A percentile compares a stretch with the other conserved stretches of the same genome.
Evolutionary conservation across 2,329 filamentous ascomycete species (phyloP).

Genomic region (Didymella sp.): DNA sequence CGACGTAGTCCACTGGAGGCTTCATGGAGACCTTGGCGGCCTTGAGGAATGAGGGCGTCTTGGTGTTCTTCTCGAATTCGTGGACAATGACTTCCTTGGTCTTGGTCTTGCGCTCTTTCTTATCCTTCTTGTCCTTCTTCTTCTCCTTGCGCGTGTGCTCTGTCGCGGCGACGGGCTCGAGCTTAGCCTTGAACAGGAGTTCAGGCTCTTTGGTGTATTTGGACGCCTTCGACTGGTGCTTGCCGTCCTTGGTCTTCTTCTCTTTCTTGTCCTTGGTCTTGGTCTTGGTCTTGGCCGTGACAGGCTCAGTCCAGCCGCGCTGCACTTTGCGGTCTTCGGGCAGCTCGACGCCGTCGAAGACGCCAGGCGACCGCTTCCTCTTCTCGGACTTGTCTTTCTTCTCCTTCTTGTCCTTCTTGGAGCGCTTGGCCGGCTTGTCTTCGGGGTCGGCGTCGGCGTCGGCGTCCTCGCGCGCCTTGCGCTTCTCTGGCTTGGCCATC

Average conservation of each 20-base stretch:
- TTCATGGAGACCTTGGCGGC: constrained; percentile 56
- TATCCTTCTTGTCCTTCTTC: constrained; percentile 60
- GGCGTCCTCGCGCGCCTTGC: constrained; percentile 48
- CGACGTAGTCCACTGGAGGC: constrained; percentile 71
- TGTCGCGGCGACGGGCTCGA: constrained; percentile 60
- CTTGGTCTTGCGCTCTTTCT: constrained; percentile 63
- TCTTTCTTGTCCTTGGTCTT: constrained; percentile 60
- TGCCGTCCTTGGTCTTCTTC: constrained; percentile 62
- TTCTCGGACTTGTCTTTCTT: constrained; percentile 15
- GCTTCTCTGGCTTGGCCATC: constrained; percentile 73
- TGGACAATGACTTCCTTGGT: constrained; percentile 72
- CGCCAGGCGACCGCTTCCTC: constrained; percentile 58
- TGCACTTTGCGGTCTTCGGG: constrained; percentile 79
- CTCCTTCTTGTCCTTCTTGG: constrained; percentile 56
- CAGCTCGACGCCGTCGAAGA: constrained; percentile 74
- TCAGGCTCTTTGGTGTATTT: constrained; percentile 83
- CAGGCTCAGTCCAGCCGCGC: constrained; percentile 83
- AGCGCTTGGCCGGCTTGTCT: constrained; percentile 57
- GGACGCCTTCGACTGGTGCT: constrained; percentile 68
- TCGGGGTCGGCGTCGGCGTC: constrained; percentile 48
- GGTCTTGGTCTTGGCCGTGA: constrained; percentile 51
- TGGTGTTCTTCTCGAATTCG: constrained; percentile 86
- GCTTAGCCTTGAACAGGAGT: constrained; percentile 81
- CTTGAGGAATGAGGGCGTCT: constrained; percentile 83
- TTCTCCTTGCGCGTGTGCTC: constrained; percentile 51